Percentiles rank a stretch among this genome's conserved stretches.
Conservation (phyloP, 2,329 filamentous ascomycete genomes). For the Pleoardoris graminearum region DNA sequence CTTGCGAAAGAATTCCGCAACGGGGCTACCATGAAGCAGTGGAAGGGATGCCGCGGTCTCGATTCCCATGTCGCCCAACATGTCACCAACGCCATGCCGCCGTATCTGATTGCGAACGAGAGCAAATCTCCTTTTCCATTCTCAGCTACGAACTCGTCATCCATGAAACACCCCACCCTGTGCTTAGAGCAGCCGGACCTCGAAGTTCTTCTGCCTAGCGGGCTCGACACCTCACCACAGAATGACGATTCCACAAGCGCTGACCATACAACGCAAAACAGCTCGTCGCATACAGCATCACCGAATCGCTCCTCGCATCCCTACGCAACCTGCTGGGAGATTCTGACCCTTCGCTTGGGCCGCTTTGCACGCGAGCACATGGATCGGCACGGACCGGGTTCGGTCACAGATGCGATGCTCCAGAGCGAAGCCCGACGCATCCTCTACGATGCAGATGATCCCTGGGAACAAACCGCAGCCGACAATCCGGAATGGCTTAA, state of each 20-base stretch:
- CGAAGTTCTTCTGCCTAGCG: constrained; percentile 32
- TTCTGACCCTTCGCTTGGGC: constrained; percentile 52
- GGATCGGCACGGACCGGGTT: constrained; percentile 39
- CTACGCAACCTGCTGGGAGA: constrained; percentile 54
- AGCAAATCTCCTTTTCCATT: constrained; percentile 52
- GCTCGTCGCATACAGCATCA: constrained; percentile 19
- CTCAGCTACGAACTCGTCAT: constrained; percentile 47
- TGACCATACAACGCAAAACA: constrained; percentile 18
- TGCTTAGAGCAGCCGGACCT: constrained; percentile 23
- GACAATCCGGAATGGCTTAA: constrained; percentile 52
- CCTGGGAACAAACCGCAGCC: constrained; percentile 51
- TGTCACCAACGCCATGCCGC: constrained; percentile 57
- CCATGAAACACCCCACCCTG: constrained; percentile 22
- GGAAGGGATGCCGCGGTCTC: constrained; percentile 60
- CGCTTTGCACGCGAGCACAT: constrained; percentile 49
- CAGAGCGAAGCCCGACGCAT: constrained; percentile 53
- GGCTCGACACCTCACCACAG: neutral
- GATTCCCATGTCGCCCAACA: constrained; percentile 52
- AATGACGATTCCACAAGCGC: constrained; percentile 16
- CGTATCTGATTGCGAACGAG: constrained; percentile 56
- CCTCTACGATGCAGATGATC: constrained; percentile 54
- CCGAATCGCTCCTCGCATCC: constrained; percentile 16
- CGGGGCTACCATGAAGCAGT: constrained; percentile 57
- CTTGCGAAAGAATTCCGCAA: constrained; percentile 59
- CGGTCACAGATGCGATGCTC: constrained; percentile 54